A percentile compares a stretch with the other conserved stretches of the same genome.
Evolutionary conservation across 177 flowering plant genomes (phyloP).

Genomic region (Vitis hybrid): DNA sequence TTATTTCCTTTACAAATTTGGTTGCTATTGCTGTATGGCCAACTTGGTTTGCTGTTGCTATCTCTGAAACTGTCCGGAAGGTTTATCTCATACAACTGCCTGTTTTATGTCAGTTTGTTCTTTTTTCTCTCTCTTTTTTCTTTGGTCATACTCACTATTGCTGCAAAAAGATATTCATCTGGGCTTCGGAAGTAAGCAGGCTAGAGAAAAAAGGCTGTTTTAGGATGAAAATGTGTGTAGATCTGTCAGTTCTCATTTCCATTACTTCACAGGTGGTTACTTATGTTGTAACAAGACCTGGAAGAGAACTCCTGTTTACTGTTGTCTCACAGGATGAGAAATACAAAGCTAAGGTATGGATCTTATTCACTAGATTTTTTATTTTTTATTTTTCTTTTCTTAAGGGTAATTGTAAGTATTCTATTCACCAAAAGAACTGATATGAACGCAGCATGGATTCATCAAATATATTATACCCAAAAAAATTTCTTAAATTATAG

Average conservation of each 20-base stretch:
- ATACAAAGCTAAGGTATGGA: conserved; percentile 85
- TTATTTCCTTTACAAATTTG: conserved; percentile 66
- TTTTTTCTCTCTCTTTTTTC: not conserved
- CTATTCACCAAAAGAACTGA: too few species aligned
- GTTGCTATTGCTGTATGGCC: conserved; percentile 85
- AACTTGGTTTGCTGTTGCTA: conserved; percentile 74
- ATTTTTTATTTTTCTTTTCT: not conserved
- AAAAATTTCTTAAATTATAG: too few species aligned
- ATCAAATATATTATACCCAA: too few species aligned
- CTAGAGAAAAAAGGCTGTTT: too few species aligned
- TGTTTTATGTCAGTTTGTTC: not conserved
- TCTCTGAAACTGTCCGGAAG: conserved; percentile 86
- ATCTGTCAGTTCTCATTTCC: conserved; percentile 4
- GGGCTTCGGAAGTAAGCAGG: not conserved
- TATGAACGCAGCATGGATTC: too few species aligned
- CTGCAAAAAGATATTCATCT: not conserved
- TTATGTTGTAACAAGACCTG: conserved; percentile 92
- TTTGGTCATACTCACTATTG: not conserved
- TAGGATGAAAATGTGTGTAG: not conserved
- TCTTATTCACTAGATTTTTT: not conserved
- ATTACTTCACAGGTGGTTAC: conserved; percentile 61
- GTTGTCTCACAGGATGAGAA: conserved; percentile 96
- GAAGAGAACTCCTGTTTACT: conserved; percentile 87
- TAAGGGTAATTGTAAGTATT: not conserved
- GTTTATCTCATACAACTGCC: conserved; percentile 27